Percentiles rank a stretch among this genome's conserved stretches.
Conservation (phyloP, 768 basidiomycete genomes). For the Polyporus arcularius region DNA sequence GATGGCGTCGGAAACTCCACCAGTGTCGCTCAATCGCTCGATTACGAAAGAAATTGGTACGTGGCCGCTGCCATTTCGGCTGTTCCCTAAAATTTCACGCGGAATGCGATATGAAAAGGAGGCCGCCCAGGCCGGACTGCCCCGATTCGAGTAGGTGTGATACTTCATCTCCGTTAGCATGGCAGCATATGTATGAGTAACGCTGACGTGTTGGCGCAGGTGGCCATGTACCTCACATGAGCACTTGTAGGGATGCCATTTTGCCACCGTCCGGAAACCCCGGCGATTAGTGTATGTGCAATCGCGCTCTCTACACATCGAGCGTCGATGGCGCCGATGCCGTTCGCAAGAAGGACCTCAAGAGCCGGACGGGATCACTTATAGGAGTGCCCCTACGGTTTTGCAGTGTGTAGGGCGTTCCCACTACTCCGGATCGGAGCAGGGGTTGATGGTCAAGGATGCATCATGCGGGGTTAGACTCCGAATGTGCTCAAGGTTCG, state of each 20-base stretch:
- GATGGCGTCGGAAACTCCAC: background rate
- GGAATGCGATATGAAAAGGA: no score
- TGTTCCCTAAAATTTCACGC: no score
- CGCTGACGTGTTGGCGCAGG: background rate
- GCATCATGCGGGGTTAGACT: slow-evolving; percentile 4
- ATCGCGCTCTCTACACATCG: background rate
- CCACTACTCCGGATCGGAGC: background rate
- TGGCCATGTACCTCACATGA: slow-evolving; percentile 2
- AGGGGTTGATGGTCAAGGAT: background rate
- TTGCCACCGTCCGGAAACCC: no score
- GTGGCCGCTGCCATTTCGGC: no score
- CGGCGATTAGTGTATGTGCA: background rate
- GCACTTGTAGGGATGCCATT: slow-evolving; percentile 6
- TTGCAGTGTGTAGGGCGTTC: background rate
- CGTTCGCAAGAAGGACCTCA: slow-evolving; percentile 9
- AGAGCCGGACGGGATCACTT: background rate
- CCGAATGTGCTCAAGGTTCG: slow-evolving; percentile 1
- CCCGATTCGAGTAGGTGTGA: no score
- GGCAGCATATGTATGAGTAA: background rate
- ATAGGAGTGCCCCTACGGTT: background rate
- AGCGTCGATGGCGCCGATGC: slow-evolving; percentile 4
- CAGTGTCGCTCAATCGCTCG: background rate
- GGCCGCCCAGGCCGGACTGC: no score
- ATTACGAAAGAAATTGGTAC: background rate
- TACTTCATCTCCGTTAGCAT: background rate